Evolutionary conservation across 768 basidiomycete species (phyloP).

Genomic region (Lentinus brumalis): DNA sequence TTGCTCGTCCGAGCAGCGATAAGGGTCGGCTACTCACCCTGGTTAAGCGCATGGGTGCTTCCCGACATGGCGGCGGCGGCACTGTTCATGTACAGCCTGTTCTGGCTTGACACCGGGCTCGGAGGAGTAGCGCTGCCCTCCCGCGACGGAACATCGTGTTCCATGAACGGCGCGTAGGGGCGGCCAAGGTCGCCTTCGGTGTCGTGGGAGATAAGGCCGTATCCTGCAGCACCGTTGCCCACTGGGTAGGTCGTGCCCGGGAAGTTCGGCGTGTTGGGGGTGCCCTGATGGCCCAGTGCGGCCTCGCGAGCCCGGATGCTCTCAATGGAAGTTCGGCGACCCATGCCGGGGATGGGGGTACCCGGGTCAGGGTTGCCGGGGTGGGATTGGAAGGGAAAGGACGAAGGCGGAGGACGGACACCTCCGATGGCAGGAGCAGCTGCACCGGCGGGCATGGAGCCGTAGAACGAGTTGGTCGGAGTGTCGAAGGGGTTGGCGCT

Average conservation of each 20-base stretch:
- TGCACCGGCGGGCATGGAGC: slow-evolving; percentile 9
- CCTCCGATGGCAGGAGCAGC: slow-evolving; percentile 1
- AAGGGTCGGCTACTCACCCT: slow-evolving; percentile 12
- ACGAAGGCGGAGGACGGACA: slow-evolving; percentile 40
- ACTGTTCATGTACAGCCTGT: slow-evolving; percentile 46
- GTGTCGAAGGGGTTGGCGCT: slow-evolving; percentile 20
- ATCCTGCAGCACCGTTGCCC: slow-evolving; percentile 13
- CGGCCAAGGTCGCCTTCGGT: slow-evolving; percentile 23
- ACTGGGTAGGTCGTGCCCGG: slow-evolving; percentile 23
- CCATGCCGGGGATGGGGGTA: slow-evolving; percentile 40
- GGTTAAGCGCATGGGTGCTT: slow-evolving; percentile 21
- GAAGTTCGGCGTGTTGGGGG: slow-evolving; percentile 9
- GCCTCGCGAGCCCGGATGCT: slow-evolving; percentile 20
- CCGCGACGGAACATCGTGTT: slow-evolving; percentile 27
- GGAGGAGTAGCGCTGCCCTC: slow-evolving; percentile 24
- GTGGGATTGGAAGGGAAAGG: slow-evolving; percentile 63
- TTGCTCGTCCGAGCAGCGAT: background rate
- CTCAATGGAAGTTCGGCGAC: slow-evolving; percentile 41
- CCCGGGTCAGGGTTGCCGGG: slow-evolving; percentile 68
- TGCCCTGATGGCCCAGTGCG: slow-evolving; percentile 1
- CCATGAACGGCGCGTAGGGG: slow-evolving; percentile 56
- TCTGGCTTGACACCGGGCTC: slow-evolving; percentile 21
- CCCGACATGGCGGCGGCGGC: slow-evolving; percentile 44
- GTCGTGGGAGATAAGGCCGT: slow-evolving; percentile 19
- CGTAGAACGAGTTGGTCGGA: slow-evolving; percentile 18